Conservation (phyloP, 192 early-diverging fungal genomes). For the Thamnidium elegans region DNA sequence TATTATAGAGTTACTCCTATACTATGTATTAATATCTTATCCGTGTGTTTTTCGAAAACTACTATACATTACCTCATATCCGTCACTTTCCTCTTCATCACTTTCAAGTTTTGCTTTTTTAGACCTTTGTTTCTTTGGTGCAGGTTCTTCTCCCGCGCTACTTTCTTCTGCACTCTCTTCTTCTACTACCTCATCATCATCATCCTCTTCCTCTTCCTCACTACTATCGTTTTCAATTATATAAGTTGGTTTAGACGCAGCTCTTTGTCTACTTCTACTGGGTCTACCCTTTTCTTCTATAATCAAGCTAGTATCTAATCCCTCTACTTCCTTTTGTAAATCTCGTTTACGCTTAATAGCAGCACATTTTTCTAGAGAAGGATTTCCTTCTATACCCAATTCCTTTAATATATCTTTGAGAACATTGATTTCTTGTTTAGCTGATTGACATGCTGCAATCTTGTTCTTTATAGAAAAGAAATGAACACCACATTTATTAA, state of each 20-base stretch:
- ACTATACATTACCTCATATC: not conserved
- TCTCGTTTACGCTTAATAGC: slow-evolving; percentile 53
- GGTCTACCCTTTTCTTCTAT: slow-evolving; percentile 9
- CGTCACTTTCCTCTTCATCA: not conserved
- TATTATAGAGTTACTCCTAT: not conserved
- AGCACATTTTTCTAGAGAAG: slow-evolving; percentile 56
- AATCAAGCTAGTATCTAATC: slow-evolving; percentile 38
- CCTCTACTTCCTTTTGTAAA: slow-evolving; percentile 50
- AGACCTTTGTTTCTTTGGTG: not conserved
- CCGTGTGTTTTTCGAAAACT: too few relatives aligned
- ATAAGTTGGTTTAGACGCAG: not conserved
- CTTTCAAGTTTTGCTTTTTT: not conserved
- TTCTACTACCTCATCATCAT: not conserved
- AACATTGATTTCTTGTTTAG: slow-evolving; percentile 42
- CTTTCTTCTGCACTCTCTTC: not conserved
- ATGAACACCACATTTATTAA: slow-evolving; percentile 13
- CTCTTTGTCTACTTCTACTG: not conserved
- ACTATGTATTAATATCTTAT: too few relatives aligned
- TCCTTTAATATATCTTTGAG: slow-evolving; percentile 42
- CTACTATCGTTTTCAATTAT: slow-evolving; percentile 20
- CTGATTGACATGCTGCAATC: slow-evolving; percentile 38
- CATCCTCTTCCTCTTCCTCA: slow-evolving; percentile 15
- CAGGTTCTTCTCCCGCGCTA: too few relatives aligned
- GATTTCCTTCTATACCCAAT: slow-evolving; percentile 52
- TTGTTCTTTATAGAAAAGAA: slow-evolving; percentile 34